These are phyloP conservation scores for Naganishia kalamii DNA, from an alignment of 768 basidiomycete genomes.

Conservation along the genomic window DNA sequence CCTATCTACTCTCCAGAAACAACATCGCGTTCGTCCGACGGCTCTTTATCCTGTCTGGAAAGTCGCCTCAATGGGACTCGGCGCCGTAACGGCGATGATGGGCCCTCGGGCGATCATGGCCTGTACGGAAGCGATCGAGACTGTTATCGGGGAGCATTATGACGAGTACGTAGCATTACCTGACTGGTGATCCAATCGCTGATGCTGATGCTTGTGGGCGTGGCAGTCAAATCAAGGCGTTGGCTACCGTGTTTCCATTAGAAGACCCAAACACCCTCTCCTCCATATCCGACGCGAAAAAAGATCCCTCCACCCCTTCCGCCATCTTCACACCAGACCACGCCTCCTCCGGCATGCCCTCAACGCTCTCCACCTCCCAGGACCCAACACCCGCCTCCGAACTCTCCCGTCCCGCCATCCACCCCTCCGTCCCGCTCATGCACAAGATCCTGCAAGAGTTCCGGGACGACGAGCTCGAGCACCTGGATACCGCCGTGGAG, in stretches of 20 bases:
- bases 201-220: constrained; percentile 17
- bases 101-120: constrained; percentile 95
- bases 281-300: constrained; percentile 1
- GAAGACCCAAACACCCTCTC: constrained; percentile 3
- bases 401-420: constrained; percentile 48
- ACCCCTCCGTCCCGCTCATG: constrained; percentile 72
- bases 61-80: constrained; percentile 76
- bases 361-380: constrained; percentile 30
- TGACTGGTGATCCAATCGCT: not conserved
- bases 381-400: constrained; percentile 17
- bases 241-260: constrained; percentile 49
- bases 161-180: constrained; percentile 65
- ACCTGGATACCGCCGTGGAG: constrained; percentile 82
- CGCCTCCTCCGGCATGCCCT: constrained; percentile 21
- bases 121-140: constrained; percentile 95
- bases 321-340: constrained; percentile 12
- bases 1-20: constrained; percentile 74
- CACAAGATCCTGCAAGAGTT: constrained; percentile 71
- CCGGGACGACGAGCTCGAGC: constrained; percentile 89
- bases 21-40: constrained; percentile 80
- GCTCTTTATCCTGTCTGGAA: constrained; percentile 76
- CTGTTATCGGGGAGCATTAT: constrained; percentile 96
- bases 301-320: not conserved
- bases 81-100: constrained; percentile 75
- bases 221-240: constrained; percentile 76